phyloP scores from a whole-genome alignment of 495 filamentous ascomycete genomes.

The Penicillium roqueforti region DNA sequence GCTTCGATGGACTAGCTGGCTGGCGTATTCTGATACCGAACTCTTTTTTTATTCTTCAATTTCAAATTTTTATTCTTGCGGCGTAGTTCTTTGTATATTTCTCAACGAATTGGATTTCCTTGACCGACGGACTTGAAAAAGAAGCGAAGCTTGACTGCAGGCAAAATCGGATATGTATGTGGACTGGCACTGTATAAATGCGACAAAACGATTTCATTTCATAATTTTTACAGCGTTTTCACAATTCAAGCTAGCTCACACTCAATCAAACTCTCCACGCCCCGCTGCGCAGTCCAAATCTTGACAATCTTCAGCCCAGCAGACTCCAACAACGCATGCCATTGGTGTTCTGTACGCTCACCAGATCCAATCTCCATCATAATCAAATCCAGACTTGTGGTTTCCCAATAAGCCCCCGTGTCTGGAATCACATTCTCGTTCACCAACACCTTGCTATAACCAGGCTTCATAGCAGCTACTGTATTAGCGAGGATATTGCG shows the following conservation, averaged over 20 bases:
- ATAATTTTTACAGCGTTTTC: neutral
- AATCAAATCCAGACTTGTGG: slow-evolving; percentile 33
- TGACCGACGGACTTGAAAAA: no score
- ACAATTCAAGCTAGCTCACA: slow-evolving; percentile 22
- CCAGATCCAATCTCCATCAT: slow-evolving; percentile 35
- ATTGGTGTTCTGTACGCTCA: slow-evolving; percentile 35
- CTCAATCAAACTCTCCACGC: slow-evolving; percentile 40
- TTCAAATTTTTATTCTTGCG: neutral
- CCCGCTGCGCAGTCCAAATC: slow-evolving; percentile 32
- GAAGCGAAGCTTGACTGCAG: no score
- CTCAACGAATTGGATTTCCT: no score
- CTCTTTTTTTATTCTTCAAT: neutral
- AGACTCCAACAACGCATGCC: slow-evolving; percentile 30
- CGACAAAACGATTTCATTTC: neutral
- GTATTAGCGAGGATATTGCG: slow-evolving; percentile 33
- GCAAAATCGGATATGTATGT: no score
- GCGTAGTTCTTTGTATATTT: neutral
- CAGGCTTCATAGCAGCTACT: slow-evolving; percentile 34
- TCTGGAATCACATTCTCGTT: slow-evolving; percentile 43
- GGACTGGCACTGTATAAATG: no score
- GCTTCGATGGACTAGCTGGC: slow-evolving; percentile 17
- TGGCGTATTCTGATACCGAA: slow-evolving; percentile 24
- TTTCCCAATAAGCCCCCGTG: slow-evolving; percentile 35
- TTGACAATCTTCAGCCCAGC: slow-evolving; percentile 35
- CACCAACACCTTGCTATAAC: slow-evolving; percentile 43